Base-by-base conservation (phyloP, 1,139 yeast species). In the Suhomyces taliae region DNA sequence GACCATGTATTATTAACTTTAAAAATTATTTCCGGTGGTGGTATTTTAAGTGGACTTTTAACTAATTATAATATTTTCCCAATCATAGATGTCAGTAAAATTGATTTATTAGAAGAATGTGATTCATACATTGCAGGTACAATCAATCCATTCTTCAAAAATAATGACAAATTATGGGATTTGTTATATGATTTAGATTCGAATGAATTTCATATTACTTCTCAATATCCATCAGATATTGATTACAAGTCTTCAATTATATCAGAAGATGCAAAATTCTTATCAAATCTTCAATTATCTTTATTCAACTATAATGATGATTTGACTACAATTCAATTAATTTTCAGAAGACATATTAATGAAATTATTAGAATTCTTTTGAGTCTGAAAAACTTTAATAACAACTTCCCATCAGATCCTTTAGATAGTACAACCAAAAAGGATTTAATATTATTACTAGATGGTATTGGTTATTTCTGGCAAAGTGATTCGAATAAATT, bases 51-150 rank as follows among this genome's bases (percentile, higher is more conserved):
- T 39, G 83, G 85, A 8, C 61, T 81, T 35, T 64, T 76, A 31
- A 68, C 67, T 56, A 59, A 69, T 61, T 75, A 69, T 56, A 74
- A 76, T 48, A 72, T 84, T 6, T 83, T 82, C 58, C 88, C 88
- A 2, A 80, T 82, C 49, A 73, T 83, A 2, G 87, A 83, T 56
- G 78, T 83, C 27, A 78, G 84, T 34, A 81, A 82, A 53, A 79
- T 81, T 27, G 86, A 81, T 51, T 71, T 80, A 19, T 64, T 83
- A 53, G 74, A 78, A 50, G 67, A 71, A 49, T 78, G 83, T 50
- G 76, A 73, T 15, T 81, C 83, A 27, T 83, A 67, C 60, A 69
- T 83, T 57, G 88, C 87, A 5, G 88, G 88, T 9, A 84, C 85
- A 41, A 82, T 83, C 53, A 83, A 83, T 61, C 86, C 87, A 10